A percentile compares a stretch with the other conserved stretches of the same genome.
Conservation (phyloP, 805 yeast species). For the Wickerhamiella azyma region DNA sequence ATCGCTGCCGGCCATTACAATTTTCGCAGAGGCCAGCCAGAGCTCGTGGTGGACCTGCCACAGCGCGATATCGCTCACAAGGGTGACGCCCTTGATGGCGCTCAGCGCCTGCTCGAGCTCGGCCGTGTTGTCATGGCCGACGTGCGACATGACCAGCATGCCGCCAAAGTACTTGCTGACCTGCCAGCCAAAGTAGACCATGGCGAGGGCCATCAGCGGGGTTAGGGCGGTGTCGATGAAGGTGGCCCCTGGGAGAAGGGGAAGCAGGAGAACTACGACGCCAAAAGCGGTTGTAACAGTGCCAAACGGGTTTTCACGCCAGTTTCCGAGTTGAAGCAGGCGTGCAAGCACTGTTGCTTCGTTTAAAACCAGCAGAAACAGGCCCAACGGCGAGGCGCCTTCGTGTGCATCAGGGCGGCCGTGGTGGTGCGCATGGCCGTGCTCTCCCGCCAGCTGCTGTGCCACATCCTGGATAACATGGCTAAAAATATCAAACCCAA, state of each 20-base stretch:
- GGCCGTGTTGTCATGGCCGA: conserved; percentile 26
- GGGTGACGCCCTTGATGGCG: conserved; percentile 20
- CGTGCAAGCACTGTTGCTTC: conserved; percentile 8
- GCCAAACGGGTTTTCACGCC: conserved; percentile 16
- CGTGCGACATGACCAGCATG: conserved; percentile 32
- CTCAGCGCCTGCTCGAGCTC: conserved; percentile 19
- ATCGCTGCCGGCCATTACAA: conserved; percentile 24
- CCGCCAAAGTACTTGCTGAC: conserved; percentile 30
- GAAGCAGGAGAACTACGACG: conserved; percentile 21
- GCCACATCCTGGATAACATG: conserved; percentile 74
- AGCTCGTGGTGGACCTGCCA: conserved; percentile 34
- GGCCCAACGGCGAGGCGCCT: conserved; percentile 4
- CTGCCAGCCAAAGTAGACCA: conserved; percentile 31
- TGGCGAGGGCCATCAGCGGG: conserved; percentile 27
- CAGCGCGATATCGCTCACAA: conserved; percentile 24
- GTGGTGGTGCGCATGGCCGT: conserved; percentile 19
- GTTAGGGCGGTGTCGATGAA: conserved; percentile 26
- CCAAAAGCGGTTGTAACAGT: conserved; percentile 24
- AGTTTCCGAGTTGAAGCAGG: conserved; percentile 5
- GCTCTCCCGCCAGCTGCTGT: conserved; percentile 24
- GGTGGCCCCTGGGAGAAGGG: conserved; percentile 19
- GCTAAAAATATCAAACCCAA: conserved; percentile 77
- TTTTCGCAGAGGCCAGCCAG: conserved; percentile 28
- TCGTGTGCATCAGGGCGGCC: conserved; percentile 8
- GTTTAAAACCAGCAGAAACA: conserved; percentile 11